Percentiles rank a stretch among this genome's conserved stretches.
These are phyloP conservation scores for Beta lomatogona DNA, from an alignment of 179 eudicot genomes.

Conservation along the genomic window DNA sequence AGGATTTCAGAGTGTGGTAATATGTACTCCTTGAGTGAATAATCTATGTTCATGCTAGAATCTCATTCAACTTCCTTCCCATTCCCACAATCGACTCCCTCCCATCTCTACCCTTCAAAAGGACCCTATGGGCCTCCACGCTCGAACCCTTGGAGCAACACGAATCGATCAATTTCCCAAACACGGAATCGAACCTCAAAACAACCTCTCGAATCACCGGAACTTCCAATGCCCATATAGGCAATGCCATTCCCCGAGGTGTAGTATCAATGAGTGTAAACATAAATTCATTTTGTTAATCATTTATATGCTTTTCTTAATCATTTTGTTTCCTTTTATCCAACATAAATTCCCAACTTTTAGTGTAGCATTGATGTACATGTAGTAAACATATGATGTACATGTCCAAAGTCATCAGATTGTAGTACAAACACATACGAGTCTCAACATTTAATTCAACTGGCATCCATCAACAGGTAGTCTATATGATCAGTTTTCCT, in stretches of 20 bases:
- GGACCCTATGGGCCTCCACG: conserved; percentile 70
- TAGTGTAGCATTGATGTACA: no score
- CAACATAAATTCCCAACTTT: no score
- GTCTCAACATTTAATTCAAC: no score
- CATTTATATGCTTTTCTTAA: no score
- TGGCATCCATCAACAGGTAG: no score
- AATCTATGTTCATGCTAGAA: neutral
- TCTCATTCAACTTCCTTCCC: conserved; percentile 63
- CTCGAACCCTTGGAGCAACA: conserved; percentile 57
- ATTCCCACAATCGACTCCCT: conserved; percentile 61
- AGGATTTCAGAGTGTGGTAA: neutral
- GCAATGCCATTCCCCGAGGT: conserved; percentile 57
- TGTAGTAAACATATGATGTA: no score
- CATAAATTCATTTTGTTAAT: no score
- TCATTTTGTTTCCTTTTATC: no score
- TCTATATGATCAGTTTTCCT: no score
- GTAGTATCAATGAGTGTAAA: conserved; percentile 61
- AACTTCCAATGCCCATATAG: conserved; percentile 58
- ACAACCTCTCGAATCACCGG: conserved; percentile 64
- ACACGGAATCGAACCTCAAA: conserved; percentile 57
- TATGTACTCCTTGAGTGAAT: neutral
- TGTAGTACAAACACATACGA: no score
- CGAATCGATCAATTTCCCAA: conserved; percentile 49
- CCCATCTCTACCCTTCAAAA: conserved; percentile 68
- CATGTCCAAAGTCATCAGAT: no score